Base-by-base conservation (phyloP, 2,329 filamentous ascomycete genomes). In the Fusarium denticulatum region DNA sequence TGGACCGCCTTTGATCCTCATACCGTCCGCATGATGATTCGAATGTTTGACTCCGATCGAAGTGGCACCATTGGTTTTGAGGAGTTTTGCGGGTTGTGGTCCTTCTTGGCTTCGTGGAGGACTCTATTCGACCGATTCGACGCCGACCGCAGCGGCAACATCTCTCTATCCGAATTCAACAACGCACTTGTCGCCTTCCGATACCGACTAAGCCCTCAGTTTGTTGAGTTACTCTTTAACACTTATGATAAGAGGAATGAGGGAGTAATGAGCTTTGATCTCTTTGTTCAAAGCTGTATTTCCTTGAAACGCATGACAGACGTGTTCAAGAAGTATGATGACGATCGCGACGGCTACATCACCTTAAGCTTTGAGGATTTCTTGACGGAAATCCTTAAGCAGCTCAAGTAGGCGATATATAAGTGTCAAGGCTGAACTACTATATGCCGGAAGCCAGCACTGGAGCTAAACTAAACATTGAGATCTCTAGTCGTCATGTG, bases 21-120 rank as follows among this genome's bases (percentile, higher is more conserved):
- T 78, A 99, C 96, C 3, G 95, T 98, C 74, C 93, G 93, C 79
- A 97, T 98, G 94, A 98, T 99, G 95, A 98, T 99, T 76, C 93
- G 95, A 80, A 98, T 99, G 96, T 99, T 99, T 84, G 96, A 98
- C 84, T 94, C 93, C 66, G 94, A 98, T 83, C 92, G 94, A 77
- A 93, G 90, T 71, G 95, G 95, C 58, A 93, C 93, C 20, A 97
- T 99, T 81, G 95, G 93, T 69, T 98, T 97, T 82, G 92, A 96
- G 74, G 96, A 98, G 83, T 99, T 99, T 83, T 97, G 95, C 80
- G 96, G 94, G 24, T 87, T 99, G 28, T 99, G 96, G 96, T 94
- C 93, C 24, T 99, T 98, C 84, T 88, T 99, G 43, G 94, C 94
- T 40, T 94, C 95, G 24, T 99, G 96, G 96, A 91, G 96, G 75